Evolutionary conservation across 305 asterid genomes (phyloP).

Genomic region (Plantago coronopus): DNA sequence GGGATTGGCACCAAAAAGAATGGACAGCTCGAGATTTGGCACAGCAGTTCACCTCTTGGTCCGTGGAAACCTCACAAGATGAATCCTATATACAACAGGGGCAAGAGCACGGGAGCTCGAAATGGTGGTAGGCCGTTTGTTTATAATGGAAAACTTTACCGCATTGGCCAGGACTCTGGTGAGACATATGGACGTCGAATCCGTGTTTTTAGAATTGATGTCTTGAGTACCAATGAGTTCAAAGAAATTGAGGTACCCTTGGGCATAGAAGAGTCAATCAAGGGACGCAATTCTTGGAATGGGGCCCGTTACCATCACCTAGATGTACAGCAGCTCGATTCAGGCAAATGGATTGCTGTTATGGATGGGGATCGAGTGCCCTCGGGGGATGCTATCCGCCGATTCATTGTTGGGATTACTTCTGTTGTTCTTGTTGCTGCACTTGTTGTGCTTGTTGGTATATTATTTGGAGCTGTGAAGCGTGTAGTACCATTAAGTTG

Average conservation of each 20-base stretch:
- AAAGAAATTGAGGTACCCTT: conserved; percentile 74
- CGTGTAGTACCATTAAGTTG: conserved; percentile 73
- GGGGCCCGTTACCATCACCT: conserved; percentile 89
- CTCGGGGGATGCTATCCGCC: conserved; percentile 64
- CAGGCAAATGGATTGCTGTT: conserved; percentile 84
- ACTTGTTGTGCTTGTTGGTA: conserved; percentile 58
- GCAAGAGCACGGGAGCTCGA: conserved; percentile 80
- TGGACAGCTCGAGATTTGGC: conserved; percentile 90
- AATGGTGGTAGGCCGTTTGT: conserved; percentile 93
- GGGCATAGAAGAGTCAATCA: conserved; percentile 44
- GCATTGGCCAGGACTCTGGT: conserved; percentile 91
- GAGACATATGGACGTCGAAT: conserved; percentile 63
- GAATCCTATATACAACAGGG: conserved; percentile 79
- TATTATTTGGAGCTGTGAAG: conserved; percentile 67
- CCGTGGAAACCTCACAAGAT: conserved; percentile 87
- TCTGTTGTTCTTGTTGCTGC: conserved; percentile 47
- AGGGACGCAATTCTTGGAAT: conserved; percentile 85
- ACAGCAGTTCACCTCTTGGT: conserved; percentile 76
- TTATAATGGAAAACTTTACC: conserved; percentile 62
- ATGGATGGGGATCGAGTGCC: conserved; percentile 82
- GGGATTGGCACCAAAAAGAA: conserved; percentile 66
- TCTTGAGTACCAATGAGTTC: conserved; percentile 53
- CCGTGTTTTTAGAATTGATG: conserved; percentile 61
- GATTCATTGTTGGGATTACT: conserved; percentile 57
- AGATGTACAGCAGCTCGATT: conserved; percentile 70